Conservation (phyloP, 106 monocot genomes). For the Xerophyta viscosa region DNA sequence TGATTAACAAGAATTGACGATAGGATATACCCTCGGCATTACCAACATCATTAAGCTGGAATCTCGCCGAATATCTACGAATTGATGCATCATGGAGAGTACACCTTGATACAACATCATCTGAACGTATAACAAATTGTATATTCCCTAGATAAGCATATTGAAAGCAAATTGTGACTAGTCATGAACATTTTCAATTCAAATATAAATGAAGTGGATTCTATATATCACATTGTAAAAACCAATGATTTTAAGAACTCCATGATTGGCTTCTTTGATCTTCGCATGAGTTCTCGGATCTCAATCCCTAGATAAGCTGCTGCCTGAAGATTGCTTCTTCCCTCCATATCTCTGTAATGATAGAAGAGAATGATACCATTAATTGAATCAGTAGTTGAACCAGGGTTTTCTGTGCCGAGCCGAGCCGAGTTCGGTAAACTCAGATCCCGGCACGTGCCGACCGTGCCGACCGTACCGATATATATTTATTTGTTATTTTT, state of each 20-base stretch:
- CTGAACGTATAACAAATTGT: not conserved
- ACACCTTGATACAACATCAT: not conserved
- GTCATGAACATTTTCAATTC: not conserved
- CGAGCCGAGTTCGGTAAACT: too few relatives aligned
- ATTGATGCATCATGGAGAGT: too few relatives aligned
- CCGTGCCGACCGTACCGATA: too few relatives aligned
- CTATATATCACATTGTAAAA: conserved; percentile 1
- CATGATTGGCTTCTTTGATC: not conserved
- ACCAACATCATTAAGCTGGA: too few relatives aligned
- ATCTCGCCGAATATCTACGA: too few relatives aligned
- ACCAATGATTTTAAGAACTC: not conserved
- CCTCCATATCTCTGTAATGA: conserved; percentile 5
- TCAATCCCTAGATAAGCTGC: conserved; percentile 8
- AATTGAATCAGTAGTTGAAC: not conserved
- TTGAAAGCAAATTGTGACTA: not conserved
- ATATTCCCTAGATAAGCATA: not conserved
- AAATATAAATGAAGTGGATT: not conserved
- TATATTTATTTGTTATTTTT: too few relatives aligned
- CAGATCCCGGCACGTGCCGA: too few relatives aligned
- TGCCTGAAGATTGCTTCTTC: conserved; percentile 6
- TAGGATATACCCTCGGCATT: too few relatives aligned
- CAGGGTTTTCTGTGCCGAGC: too few relatives aligned
- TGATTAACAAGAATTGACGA: too few relatives aligned
- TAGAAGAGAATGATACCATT: not conserved
- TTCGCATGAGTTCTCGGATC: not conserved